These are phyloP conservation scores for Eutrema heterophyllum DNA, from an alignment of 345 rosid genomes.

Conservation along the genomic window DNA sequence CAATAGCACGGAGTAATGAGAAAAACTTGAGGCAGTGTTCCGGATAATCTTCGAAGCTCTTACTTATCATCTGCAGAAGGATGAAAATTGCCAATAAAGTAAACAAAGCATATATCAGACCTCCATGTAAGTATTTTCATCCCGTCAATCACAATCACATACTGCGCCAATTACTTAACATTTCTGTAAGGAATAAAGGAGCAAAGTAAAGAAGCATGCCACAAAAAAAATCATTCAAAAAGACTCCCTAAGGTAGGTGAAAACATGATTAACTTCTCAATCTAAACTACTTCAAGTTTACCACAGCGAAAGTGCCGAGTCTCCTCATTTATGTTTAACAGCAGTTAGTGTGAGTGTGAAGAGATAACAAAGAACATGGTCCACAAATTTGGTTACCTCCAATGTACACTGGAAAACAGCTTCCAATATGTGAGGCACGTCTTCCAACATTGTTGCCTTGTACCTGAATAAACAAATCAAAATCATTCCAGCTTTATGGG, in stretches of 20 bases:
- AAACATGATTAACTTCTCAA: conserved; percentile 2
- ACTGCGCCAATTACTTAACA: background rate
- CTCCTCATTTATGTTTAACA: background rate
- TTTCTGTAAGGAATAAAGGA: background rate
- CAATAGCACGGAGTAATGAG: conserved; percentile 95
- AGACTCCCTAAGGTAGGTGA: background rate
- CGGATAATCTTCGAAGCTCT: conserved; percentile 95
- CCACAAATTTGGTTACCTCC: conserved; percentile 50
- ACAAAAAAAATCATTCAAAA: background rate
- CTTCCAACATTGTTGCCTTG: conserved; percentile 95
- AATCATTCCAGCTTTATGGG: conserved; percentile 5
- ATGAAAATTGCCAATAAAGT: background rate
- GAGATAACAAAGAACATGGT: no score
- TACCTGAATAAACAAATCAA: conserved; percentile 11
- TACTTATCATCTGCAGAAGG: conserved; percentile 86
- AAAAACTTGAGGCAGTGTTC: conserved; percentile 97
- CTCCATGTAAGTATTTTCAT: background rate
- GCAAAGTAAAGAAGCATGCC: background rate
- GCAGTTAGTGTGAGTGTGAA: background rate
- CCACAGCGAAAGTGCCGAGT: background rate
- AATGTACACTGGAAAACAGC: conserved; percentile 96
- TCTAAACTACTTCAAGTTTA: background rate
- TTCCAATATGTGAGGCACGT: conserved; percentile 94
- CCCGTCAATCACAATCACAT: background rate
- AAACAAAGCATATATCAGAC: background rate